phyloP scores from a whole-genome alignment of 2,329 filamentous ascomycete species.

The Diaporthe batatas region DNA sequence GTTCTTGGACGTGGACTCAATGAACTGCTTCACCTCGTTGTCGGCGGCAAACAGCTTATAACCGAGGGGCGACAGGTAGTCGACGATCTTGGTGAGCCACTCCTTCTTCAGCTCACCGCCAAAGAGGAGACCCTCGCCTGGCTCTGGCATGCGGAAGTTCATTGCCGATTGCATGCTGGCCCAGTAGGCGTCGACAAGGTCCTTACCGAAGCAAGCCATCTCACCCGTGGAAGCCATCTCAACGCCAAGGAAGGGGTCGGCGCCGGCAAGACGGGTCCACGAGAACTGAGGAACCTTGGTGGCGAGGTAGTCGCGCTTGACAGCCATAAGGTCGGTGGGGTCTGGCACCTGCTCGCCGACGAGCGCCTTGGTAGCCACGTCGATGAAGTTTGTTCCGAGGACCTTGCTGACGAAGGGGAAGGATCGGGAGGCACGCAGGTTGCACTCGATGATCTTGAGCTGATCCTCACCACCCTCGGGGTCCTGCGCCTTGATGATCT shows the following conservation, averaged over 20 bases:
- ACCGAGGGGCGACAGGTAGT: conserved; percentile 88
- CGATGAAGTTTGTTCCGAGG: conserved; percentile 95
- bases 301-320: conserved; percentile 91
- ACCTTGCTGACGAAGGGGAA: conserved; percentile 99
- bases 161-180: conserved; percentile 94
- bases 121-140: conserved; percentile 94
- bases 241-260: conserved; percentile 96
- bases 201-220: conserved; percentile 98
- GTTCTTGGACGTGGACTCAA: conserved; percentile 79
- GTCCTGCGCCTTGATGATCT: conserved; percentile 93
- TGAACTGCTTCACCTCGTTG: conserved; percentile 82
- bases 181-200: conserved; percentile 98
- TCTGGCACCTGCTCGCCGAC: conserved; percentile 87
- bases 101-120: conserved; percentile 83
- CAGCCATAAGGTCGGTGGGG: conserved; percentile 87
- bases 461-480: conserved; percentile 80
- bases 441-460: conserved; percentile 98
- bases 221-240: conserved; percentile 98
- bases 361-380: conserved; percentile 92
- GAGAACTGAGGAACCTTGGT: conserved; percentile 99
- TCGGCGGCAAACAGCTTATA: conserved; percentile 96
- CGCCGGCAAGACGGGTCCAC: conserved; percentile 97
- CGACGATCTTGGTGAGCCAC: conserved; percentile 82
- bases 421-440: conserved; percentile 94
- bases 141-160: conserved; percentile 98